phyloP scores from a whole-genome alignment of 805 yeast species.

The Debaryomyces prosopidis region DNA sequence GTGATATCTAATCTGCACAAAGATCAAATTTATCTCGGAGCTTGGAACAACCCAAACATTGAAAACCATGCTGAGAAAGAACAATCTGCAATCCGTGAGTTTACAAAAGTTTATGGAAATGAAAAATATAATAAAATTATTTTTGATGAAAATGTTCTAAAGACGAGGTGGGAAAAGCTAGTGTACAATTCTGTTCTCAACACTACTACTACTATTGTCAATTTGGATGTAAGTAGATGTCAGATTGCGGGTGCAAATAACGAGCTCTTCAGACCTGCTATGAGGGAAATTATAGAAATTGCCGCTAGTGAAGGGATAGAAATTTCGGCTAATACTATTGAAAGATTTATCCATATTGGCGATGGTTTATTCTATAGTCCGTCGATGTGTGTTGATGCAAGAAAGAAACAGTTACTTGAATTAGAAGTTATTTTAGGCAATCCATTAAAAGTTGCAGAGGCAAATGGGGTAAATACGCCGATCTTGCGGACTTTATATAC shows the following conservation, averaged over 20 bases:
- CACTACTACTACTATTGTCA: conserved; percentile 33
- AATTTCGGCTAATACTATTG: conserved; percentile 50
- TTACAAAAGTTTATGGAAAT: conserved; percentile 29
- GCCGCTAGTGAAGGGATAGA: conserved; percentile 70
- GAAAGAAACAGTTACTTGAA: conserved; percentile 39
- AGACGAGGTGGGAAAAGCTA: conserved; percentile 41
- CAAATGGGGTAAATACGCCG: conserved; percentile 53
- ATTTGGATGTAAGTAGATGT: conserved; percentile 34
- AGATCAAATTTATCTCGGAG: conserved; percentile 23
- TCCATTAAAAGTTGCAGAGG: conserved; percentile 38
- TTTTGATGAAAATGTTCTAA: conserved; percentile 29
- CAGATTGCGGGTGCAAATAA: conserved; percentile 35
- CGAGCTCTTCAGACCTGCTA: conserved; percentile 50
- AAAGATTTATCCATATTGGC: conserved; percentile 50
- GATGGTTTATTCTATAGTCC: conserved; percentile 44
- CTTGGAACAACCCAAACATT: conserved; percentile 14
- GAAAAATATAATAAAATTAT: conserved; percentile 21
- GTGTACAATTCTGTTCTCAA: conserved; percentile 37
- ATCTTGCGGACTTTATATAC: conserved; percentile 56
- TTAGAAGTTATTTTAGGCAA: conserved; percentile 42
- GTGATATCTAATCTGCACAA: conserved; percentile 17
- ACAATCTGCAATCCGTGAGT: conserved; percentile 14
- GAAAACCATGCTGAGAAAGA: conserved; percentile 8
- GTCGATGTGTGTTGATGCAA: conserved; percentile 40
- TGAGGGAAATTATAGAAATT: conserved; percentile 63